phyloP scores from a whole-genome alignment of 2,329 filamentous ascomycete species.

The Fusarium nisikadoi region DNA sequence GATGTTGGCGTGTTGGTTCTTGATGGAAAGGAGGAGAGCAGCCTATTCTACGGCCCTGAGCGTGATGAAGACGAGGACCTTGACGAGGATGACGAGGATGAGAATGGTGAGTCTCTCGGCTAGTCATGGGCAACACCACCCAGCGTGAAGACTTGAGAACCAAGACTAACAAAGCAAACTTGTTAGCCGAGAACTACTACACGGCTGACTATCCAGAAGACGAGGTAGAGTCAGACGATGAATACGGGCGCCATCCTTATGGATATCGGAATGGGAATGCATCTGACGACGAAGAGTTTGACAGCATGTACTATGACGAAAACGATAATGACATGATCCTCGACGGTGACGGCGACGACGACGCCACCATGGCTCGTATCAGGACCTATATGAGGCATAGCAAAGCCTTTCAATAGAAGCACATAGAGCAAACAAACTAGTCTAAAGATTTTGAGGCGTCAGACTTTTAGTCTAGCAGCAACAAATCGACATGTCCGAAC shows the following conservation, averaged over 20 bases:
- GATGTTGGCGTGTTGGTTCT: slow-evolving; percentile 68
- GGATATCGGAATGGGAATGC: slow-evolving; percentile 63
- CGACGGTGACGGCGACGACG: slow-evolving; percentile 50
- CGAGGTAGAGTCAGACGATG: slow-evolving; percentile 74
- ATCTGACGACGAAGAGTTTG: slow-evolving; percentile 66
- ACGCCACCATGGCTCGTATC: slow-evolving; percentile 53
- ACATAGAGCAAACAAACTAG: neutral
- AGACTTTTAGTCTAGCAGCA: slow-evolving; percentile 15
- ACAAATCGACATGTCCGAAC: slow-evolving; percentile 6
- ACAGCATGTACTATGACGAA: slow-evolving; percentile 52
- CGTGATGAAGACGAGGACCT: slow-evolving; percentile 71
- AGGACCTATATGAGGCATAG: slow-evolving; percentile 51
- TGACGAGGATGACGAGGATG: slow-evolving; percentile 70
- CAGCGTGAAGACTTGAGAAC: neutral
- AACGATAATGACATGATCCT: slow-evolving; percentile 53
- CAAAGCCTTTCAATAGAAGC: slow-evolving; percentile 42
- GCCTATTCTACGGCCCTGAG: slow-evolving; percentile 69
- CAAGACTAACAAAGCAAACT: slow-evolving; percentile 29
- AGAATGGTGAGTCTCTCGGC: slow-evolving; percentile 63
- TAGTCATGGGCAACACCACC: neutral
- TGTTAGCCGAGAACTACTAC: slow-evolving; percentile 78
- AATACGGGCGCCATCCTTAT: slow-evolving; percentile 65
- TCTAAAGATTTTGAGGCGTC: slow-evolving; percentile 31
- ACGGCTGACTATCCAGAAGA: slow-evolving; percentile 84
- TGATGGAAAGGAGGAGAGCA: slow-evolving; percentile 66